These are phyloP conservation scores for Paxillus rubicundulus DNA, from an alignment of 768 basidiomycete species.

Conservation along the genomic window DNA sequence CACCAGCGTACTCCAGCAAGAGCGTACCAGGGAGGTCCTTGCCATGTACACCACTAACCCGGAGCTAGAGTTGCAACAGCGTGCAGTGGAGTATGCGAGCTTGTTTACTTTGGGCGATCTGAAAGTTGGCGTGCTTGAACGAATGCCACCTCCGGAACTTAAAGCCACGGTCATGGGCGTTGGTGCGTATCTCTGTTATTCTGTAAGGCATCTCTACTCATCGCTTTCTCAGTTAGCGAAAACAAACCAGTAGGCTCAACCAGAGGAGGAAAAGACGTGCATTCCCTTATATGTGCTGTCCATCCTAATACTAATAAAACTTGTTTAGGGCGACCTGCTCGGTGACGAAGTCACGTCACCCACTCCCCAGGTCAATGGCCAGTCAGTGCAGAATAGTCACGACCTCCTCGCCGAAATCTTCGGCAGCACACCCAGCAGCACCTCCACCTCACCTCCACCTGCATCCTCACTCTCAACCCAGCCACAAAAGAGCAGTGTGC, in stretches of 20 bases:
- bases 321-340: constrained; percentile 63
- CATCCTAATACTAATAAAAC: neutral
- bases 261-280: constrained; percentile 67
- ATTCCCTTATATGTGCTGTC: constrained; percentile 12
- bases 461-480: constrained; percentile 41
- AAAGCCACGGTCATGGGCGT: constrained; percentile 96
- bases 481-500: constrained; percentile 59
- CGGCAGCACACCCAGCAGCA: constrained; percentile 44
- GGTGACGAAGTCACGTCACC: constrained; percentile 67
- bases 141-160: constrained; percentile 98
- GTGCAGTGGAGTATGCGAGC: constrained; percentile 91
- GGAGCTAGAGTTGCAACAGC: constrained; percentile 93
- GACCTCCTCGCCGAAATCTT: constrained; percentile 94
- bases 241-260: constrained; percentile 95
- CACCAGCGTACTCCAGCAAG: constrained; percentile 64
- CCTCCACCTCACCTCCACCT: constrained; percentile 30
- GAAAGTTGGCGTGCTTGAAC: constrained; percentile 83
- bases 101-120: constrained; percentile 78
- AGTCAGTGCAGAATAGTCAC: constrained; percentile 61
- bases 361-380: constrained; percentile 41
- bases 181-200: constrained; percentile 46
- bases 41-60: constrained; percentile 82
- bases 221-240: constrained; percentile 69
- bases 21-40: constrained; percentile 75
- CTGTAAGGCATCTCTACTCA: constrained; percentile 3